phyloP scores from a whole-genome alignment of 768 basidiomycete species.

The Russula abietina region DNA sequence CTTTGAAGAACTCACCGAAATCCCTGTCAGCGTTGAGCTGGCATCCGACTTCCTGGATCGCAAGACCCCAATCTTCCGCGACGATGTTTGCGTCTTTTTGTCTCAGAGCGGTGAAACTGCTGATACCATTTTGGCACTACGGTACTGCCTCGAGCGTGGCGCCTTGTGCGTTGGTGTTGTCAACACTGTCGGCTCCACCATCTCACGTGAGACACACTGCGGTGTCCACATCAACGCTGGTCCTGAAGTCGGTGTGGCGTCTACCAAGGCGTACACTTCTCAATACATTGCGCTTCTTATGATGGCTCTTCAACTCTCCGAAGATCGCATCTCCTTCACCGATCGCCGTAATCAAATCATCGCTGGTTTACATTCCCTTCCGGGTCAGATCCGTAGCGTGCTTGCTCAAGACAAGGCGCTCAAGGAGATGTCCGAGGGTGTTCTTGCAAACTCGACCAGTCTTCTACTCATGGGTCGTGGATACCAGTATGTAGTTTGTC shows the following conservation, averaged over 20 bases:
- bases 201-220: constrained; percentile 97
- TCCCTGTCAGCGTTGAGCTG: constrained; percentile 93
- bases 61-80: constrained; percentile 98
- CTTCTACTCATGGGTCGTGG: constrained; percentile 96
- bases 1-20: constrained; percentile 98
- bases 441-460: constrained; percentile 72
- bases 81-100: constrained; percentile 94
- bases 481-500: constrained; percentile 64
- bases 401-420: constrained; percentile 71
- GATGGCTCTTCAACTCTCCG: constrained; percentile 97
- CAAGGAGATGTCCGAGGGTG: constrained; percentile 78
- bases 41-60: constrained; percentile 98
- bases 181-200: constrained; percentile 96
- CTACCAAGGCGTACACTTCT: constrained; percentile 98
- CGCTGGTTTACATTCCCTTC: constrained; percentile 84
- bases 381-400: constrained; percentile 80
- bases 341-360: constrained; percentile 91
- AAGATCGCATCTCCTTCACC: constrained; percentile 91
- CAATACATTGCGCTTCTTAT: constrained; percentile 98
- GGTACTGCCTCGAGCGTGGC: constrained; percentile 94
- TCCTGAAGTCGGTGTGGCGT: constrained; percentile 98
- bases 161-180: constrained; percentile 96
- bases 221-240: constrained; percentile 99
- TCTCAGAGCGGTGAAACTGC: constrained; percentile 99
- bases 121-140: constrained; percentile 92